Conservation (phyloP, 106 monocot genomes). For the Dendrobium nobile region DNA sequence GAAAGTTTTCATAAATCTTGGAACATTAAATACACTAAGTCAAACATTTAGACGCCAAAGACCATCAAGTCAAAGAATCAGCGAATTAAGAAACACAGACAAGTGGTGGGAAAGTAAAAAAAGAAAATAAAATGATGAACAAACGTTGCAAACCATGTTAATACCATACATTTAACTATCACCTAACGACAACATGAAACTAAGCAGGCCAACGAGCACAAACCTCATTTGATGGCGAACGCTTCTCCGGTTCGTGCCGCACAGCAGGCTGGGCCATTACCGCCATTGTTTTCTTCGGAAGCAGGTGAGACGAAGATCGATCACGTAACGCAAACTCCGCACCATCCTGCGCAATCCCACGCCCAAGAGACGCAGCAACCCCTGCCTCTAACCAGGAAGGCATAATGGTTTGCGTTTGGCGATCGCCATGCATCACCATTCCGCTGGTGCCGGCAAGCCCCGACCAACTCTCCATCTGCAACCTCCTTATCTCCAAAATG, state of each 20-base stretch:
- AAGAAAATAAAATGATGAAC: neutral
- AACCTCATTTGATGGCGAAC: neutral
- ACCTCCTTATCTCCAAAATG: neutral
- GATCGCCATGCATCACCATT: neutral
- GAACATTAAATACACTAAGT: too few species aligned
- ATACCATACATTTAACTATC: neutral
- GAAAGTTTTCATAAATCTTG: too few species aligned
- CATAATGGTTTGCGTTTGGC: neutral
- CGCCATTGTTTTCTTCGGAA: neutral
- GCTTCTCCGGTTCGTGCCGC: neutral
- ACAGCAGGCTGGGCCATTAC: neutral
- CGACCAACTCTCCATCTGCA: slow-evolving; percentile 4
- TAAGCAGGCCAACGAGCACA: neutral
- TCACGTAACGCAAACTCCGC: neutral
- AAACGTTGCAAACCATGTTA: neutral
- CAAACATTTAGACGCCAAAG: neutral
- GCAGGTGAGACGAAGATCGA: neutral
- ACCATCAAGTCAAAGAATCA: neutral
- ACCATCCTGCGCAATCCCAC: neutral
- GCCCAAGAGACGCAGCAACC: too few species aligned
- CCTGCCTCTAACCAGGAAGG: neutral
- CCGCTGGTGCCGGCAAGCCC: neutral
- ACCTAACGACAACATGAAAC: neutral
- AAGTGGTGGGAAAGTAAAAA: neutral
- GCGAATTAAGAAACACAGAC: neutral